phyloP scores from a whole-genome alignment of 1,284 basidiomycete genomes.

The Boletus calvinii region DNA sequence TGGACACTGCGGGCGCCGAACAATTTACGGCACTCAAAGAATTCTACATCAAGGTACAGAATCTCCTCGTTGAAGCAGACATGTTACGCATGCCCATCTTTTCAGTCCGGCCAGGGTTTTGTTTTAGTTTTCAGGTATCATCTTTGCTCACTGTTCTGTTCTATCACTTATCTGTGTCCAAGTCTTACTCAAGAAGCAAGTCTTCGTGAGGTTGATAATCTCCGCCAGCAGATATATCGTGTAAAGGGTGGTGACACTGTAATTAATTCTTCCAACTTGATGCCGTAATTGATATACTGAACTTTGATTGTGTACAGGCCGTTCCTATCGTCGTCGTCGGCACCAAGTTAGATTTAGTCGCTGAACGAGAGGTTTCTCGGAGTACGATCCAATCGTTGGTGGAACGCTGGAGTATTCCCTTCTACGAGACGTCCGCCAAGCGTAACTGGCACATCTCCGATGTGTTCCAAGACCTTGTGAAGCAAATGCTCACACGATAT shows the following conservation, averaged over 20 bases:
- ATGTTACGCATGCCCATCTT: constrained; percentile 4
- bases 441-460: constrained; percentile 77
- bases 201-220: constrained; percentile 72
- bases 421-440: constrained; percentile 85
- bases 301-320: constrained; percentile 38
- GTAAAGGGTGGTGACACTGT: constrained; percentile 72
- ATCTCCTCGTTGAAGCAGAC: not conserved
- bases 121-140: constrained; percentile 77
- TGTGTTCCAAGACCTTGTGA: constrained; percentile 76
- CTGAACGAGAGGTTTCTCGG: constrained; percentile 77
- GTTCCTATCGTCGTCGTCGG: constrained; percentile 86
- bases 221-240: constrained; percentile 78
- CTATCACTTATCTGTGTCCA: constrained; percentile 13
- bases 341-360: constrained; percentile 82
- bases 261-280: constrained; percentile 21
- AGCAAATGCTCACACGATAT: constrained; percentile 69
- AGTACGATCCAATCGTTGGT: constrained; percentile 66
- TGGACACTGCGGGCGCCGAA: constrained; percentile 90
- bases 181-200: constrained; percentile 78
- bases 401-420: constrained; percentile 68
- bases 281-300: constrained; percentile 8
- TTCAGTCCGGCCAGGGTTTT: constrained; percentile 72
- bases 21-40: constrained; percentile 81
- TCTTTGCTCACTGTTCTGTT: not conserved
- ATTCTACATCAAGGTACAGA: constrained; percentile 68